A percentile compares a stretch with the other conserved stretches of the same genome.
Conservation (phyloP, 2,329 filamentous ascomycete species). For the Ramichloridium luteum region DNA sequence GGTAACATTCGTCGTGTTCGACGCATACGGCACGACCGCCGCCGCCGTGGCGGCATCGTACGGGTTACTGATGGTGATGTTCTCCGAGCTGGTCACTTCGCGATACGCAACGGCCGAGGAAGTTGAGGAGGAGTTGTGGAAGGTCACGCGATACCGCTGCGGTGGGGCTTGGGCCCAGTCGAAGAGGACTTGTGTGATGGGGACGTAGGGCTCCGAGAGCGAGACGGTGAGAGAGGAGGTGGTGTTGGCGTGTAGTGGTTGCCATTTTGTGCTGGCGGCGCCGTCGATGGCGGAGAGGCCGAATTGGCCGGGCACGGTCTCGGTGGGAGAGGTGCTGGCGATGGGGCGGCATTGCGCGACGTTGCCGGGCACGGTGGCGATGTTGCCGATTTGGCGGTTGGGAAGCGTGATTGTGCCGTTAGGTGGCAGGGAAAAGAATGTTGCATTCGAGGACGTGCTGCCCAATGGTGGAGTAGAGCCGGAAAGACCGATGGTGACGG, state of each 20-base stretch:
- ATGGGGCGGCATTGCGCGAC: slow-evolving; percentile 50
- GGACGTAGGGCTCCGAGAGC: slow-evolving; percentile 29
- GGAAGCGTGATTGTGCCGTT: slow-evolving; percentile 41
- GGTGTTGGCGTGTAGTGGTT: slow-evolving; percentile 41
- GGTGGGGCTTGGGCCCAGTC: slow-evolving; percentile 50
- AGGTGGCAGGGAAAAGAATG: slow-evolving; percentile 26
- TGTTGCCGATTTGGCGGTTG: slow-evolving; percentile 46
- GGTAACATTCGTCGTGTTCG: slow-evolving; percentile 36
- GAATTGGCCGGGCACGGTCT: slow-evolving; percentile 53
- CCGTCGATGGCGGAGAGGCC: slow-evolving; percentile 56
- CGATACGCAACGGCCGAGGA: slow-evolving; percentile 18
- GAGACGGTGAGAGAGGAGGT: slow-evolving; percentile 46
- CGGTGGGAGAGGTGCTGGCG: slow-evolving; percentile 28
- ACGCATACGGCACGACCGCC: slow-evolving; percentile 29
- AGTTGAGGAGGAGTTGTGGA: slow-evolving; percentile 38
- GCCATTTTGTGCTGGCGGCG: slow-evolving; percentile 54
- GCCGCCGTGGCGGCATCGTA: slow-evolving; percentile 27
- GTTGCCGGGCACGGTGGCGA: slow-evolving; percentile 45
- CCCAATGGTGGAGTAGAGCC: slow-evolving; percentile 25
- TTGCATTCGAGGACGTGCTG: slow-evolving; percentile 36
- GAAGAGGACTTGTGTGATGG: slow-evolving; percentile 41
- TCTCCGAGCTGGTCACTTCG: slow-evolving; percentile 13
- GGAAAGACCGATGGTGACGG: slow-evolving; percentile 39
- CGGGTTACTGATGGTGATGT: slow-evolving; percentile 31
- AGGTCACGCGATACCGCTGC: slow-evolving; percentile 39